Conservation (phyloP, 257 asterid species). For the Verbena officinalis region DNA sequence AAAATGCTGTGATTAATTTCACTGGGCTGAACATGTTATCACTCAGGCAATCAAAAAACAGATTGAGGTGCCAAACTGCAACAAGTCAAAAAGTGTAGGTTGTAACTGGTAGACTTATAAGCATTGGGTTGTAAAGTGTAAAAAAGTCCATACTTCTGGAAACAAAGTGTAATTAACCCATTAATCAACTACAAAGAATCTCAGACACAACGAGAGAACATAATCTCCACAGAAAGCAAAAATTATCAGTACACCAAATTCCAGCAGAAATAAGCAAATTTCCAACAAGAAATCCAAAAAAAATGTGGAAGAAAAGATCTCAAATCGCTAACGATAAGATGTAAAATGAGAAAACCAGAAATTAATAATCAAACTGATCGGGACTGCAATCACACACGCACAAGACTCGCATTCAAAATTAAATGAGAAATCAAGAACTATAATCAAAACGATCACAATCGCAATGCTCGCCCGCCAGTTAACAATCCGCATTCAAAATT, state of each 20-base stretch:
- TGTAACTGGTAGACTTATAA: no score
- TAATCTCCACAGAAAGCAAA: neutral
- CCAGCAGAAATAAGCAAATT: neutral
- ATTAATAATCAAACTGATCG: slow-evolving; percentile 26
- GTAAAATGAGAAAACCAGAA: slow-evolving; percentile 13
- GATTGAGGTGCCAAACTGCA: no score
- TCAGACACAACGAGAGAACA: slow-evolving; percentile 1
- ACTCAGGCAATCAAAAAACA: no score
- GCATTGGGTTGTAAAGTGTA: no score
- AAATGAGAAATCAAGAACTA: neutral
- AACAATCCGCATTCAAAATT: slow-evolving; percentile 2
- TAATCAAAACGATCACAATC: slow-evolving; percentile 27
- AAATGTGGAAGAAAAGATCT: neutral
- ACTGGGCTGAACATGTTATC: no score
- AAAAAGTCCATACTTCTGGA: no score
- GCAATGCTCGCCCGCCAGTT: slow-evolving; percentile 3
- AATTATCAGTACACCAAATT: neutral
- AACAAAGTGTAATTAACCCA: no score
- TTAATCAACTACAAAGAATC: neutral
- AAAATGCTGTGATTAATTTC: no score
- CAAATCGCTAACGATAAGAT: neutral
- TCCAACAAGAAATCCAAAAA: slow-evolving; percentile 4
- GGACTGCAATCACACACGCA: slow-evolving; percentile 9
- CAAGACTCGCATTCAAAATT: slow-evolving; percentile 1
- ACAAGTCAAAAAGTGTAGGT: no score